A percentile compares a stretch with the other conserved stretches of the same genome.
These are phyloP conservation scores for Umbelopsis sp. DNA, from an alignment of 192 early-diverging fungal species.

Conservation along the genomic window DNA sequence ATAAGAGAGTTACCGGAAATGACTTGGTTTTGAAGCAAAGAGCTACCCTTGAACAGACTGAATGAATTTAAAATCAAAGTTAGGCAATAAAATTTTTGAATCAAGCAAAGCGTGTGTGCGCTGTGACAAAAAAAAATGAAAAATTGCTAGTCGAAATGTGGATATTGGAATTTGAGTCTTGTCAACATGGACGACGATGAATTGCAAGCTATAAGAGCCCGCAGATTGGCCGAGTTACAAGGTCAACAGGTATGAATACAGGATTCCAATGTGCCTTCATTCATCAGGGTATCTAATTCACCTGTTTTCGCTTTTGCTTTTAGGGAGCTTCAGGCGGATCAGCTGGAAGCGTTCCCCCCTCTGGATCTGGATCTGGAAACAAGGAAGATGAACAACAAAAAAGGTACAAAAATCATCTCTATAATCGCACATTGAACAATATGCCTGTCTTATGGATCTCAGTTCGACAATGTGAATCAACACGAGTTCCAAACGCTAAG, in stretches of 20 bases:
- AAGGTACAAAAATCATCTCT: slow-evolving; percentile 43
- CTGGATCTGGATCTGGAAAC: slow-evolving; percentile 35
- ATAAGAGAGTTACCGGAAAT: slow-evolving; percentile 77
- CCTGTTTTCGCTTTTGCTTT: neutral
- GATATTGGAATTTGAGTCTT: slow-evolving; percentile 1
- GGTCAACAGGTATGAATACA: slow-evolving; percentile 1
- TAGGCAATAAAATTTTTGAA: neutral
- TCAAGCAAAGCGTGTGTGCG: neutral
- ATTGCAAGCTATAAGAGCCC: slow-evolving; percentile 73
- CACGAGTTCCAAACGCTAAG: neutral
- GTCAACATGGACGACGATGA: slow-evolving; percentile 75
- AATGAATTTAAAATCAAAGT: neutral
- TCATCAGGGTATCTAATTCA: too few species aligned
- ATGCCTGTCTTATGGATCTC: neutral
- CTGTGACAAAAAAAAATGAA: neutral
- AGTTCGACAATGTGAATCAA: slow-evolving; percentile 5
- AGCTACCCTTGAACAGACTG: slow-evolving; percentile 40
- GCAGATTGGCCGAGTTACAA: slow-evolving; percentile 64
- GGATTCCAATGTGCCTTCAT: too few species aligned
- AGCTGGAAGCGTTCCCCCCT: slow-evolving; percentile 37
- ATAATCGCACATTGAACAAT: neutral
- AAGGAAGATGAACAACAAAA: slow-evolving; percentile 75
- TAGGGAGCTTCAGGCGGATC: slow-evolving; percentile 22
- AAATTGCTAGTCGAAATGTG: neutral
- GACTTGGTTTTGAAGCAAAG: slow-evolving; percentile 74